Conservation (phyloP, 148 eudicot genomes). For the Drosera capensis region DNA sequence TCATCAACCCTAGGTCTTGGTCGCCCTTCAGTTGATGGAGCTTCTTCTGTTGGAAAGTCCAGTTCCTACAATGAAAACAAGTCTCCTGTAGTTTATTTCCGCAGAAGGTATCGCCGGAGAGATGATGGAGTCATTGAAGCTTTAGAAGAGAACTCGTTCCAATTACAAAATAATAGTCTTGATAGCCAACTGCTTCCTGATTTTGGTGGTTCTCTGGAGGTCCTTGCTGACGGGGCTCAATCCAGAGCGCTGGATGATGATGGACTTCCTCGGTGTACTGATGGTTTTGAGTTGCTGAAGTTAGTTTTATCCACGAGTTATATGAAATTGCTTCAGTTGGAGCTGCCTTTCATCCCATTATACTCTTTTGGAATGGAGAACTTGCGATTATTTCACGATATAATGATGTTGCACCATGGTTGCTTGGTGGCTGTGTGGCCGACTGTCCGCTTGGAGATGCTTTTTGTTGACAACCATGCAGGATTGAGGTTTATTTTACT, state of each 20-base stretch:
- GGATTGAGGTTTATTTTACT: slow-evolving; percentile 70
- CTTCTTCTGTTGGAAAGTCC: slow-evolving; percentile 12
- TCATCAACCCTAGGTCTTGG: slow-evolving; percentile 13
- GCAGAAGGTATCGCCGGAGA: slow-evolving; percentile 49
- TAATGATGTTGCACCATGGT: slow-evolving; percentile 45
- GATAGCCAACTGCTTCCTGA: slow-evolving; percentile 1
- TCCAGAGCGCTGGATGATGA: slow-evolving; percentile 11
- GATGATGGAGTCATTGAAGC: slow-evolving; percentile 11
- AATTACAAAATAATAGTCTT: slow-evolving; percentile 7
- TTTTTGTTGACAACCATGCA: slow-evolving; percentile 57
- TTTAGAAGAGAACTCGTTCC: slow-evolving; percentile 3
- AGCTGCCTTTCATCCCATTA: slow-evolving; percentile 14
- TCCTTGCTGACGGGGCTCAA: slow-evolving; percentile 9
- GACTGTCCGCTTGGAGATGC: slow-evolving; percentile 58
- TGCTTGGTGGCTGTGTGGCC: slow-evolving; percentile 44
- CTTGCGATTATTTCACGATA: slow-evolving; percentile 16
- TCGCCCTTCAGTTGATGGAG: slow-evolving; percentile 11
- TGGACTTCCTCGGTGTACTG: slow-evolving; percentile 21
- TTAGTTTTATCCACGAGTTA: slow-evolving; percentile 15
- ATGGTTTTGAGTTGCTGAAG: slow-evolving; percentile 27
- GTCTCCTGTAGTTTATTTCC: slow-evolving; percentile 49
- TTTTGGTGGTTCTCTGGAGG: slow-evolving; percentile 10
- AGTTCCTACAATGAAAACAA: slow-evolving; percentile 9
- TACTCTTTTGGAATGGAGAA: slow-evolving; percentile 19
- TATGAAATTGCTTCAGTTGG: slow-evolving; percentile 12